Evolutionary conservation across 2,329 filamentous ascomycete species (phyloP).

Genomic region (Venturia asperata): DNA sequence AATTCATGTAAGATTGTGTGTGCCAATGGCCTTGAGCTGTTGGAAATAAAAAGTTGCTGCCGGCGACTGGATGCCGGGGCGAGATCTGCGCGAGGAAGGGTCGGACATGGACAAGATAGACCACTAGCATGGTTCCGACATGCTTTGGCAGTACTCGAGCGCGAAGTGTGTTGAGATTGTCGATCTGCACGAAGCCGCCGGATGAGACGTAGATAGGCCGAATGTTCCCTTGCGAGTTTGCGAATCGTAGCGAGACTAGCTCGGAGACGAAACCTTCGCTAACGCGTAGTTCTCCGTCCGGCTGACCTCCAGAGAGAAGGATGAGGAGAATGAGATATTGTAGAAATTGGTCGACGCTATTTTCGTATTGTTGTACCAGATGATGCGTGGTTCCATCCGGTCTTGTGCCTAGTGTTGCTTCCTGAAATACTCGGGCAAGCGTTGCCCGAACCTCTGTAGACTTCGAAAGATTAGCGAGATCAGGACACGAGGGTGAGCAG

Average conservation of each 20-base stretch:
- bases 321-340: conserved; percentile 2
- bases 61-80: neutral
- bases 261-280: conserved; percentile 4
- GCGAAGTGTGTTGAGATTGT: neutral
- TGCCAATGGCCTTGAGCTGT: conserved; percentile 3
- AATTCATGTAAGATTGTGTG: neutral
- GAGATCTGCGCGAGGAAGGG: neutral
- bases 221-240: neutral
- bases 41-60: conserved; percentile 1
- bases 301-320: conserved; percentile 1
- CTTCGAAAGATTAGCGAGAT: neutral
- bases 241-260: neutral
- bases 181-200: neutral
- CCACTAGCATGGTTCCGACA: neutral
- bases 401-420: neutral
- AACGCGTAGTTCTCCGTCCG: neutral
- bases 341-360: neutral
- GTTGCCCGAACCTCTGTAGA: neutral
- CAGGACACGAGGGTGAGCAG: neutral
- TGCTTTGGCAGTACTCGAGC: neutral
- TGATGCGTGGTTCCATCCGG: neutral
- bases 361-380: neutral
- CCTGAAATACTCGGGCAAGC: neutral
- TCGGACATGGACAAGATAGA: neutral
- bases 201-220: neutral